Percentiles rank a stretch among this genome's conserved stretches.
Conservation (phyloP, 2,329 filamentous ascomycete genomes). For the Fusarium globosum region DNA sequence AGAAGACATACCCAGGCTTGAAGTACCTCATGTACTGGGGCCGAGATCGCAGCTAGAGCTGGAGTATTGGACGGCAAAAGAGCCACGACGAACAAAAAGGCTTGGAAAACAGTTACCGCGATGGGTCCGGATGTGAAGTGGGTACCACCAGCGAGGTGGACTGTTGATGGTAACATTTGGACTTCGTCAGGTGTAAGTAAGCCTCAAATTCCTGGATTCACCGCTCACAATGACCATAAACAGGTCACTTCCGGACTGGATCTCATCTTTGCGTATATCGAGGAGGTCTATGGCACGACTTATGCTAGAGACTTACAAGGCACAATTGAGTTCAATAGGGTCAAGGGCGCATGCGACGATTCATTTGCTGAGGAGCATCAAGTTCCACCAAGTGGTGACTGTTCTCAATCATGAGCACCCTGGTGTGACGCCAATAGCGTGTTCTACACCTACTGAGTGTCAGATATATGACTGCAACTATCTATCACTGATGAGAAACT, state of each 20-base stretch:
- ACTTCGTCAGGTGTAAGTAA: constrained; percentile 64
- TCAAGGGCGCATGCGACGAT: neutral
- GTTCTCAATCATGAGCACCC: neutral
- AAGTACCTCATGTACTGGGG: neutral
- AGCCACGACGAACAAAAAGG: constrained; percentile 72
- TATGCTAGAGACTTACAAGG: neutral
- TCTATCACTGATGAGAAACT: neutral
- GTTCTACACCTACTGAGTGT: too few relatives aligned
- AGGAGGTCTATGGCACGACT: neutral
- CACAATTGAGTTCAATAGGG: neutral
- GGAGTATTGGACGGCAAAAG: constrained; percentile 65
- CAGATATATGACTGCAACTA: neutral
- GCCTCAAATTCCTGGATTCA: neutral
- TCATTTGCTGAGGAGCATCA: neutral
- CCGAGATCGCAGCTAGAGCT: constrained; percentile 37
- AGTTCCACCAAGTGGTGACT: neutral
- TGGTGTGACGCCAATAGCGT: too few relatives aligned
- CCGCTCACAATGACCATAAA: neutral
- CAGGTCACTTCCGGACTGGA: neutral
- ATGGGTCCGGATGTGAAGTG: constrained; percentile 60
- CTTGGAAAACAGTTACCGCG: constrained; percentile 51
- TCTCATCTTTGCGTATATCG: neutral
- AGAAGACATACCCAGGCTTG: neutral
- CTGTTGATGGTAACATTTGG: constrained; percentile 70
- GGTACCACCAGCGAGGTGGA: constrained; percentile 68